phyloP scores from a whole-genome alignment of 257 asterid species.

The Knoxia roxburghii region DNA sequence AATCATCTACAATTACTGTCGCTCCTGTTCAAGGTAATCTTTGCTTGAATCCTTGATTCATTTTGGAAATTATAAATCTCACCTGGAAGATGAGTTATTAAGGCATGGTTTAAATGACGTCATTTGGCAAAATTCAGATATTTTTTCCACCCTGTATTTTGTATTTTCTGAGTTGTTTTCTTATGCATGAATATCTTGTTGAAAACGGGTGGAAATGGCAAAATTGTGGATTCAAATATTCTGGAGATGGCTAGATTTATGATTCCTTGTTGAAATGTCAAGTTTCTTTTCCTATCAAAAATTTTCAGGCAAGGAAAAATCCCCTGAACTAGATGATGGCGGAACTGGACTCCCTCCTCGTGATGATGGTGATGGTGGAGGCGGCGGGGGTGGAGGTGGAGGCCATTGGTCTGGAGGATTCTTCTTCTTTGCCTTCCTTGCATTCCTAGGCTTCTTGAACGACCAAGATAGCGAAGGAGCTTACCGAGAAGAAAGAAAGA shows the following conservation, averaged over 20 bases:
- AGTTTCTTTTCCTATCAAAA: slow-evolving; percentile 1
- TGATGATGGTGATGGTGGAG: slow-evolving; percentile 81
- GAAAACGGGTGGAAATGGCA: too few relatives aligned
- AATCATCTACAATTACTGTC: slow-evolving; percentile 82
- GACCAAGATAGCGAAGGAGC: slow-evolving; percentile 63
- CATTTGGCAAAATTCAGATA: too few relatives aligned
- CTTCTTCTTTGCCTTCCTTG: slow-evolving; percentile 76
- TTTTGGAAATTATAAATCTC: background rate
- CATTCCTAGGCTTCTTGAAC: slow-evolving; percentile 59
- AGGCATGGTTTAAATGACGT: background rate
- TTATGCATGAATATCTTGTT: too few relatives aligned
- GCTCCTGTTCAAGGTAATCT: slow-evolving; percentile 73
- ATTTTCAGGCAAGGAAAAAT: slow-evolving; percentile 72
- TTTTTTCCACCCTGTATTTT: too few relatives aligned
- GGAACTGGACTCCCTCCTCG: slow-evolving; percentile 85
- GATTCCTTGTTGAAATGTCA: slow-evolving; percentile 2
- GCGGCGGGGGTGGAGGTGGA: slow-evolving; percentile 85
- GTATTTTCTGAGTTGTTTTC: too few relatives aligned
- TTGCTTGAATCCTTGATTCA: slow-evolving; percentile 4
- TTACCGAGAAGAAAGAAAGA: slow-evolving; percentile 42
- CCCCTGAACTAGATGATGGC: slow-evolving; percentile 92
- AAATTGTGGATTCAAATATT: too few relatives aligned
- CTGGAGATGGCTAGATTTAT: slow-evolving; percentile 6
- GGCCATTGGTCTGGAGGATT: slow-evolving; percentile 86
- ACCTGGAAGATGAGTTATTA: background rate